These are phyloP conservation scores for Malus sylvestris DNA, from an alignment of 306 rosid species.

Conservation along the genomic window DNA sequence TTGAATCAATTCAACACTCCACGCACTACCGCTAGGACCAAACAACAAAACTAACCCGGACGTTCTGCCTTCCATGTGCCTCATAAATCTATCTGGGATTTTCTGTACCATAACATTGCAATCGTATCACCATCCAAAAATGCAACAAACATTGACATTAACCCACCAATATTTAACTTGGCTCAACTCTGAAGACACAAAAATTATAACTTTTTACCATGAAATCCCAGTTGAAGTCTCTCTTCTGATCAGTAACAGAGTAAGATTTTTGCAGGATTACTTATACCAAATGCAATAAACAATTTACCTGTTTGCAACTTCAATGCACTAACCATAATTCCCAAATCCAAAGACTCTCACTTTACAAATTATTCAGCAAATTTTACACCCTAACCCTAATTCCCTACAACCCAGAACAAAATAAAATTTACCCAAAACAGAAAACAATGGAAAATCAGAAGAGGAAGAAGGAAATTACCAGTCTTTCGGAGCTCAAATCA, in stretches of 20 bases:
- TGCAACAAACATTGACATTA: conserved; percentile 7
- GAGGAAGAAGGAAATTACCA: conserved; percentile 32
- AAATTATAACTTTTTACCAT: not conserved
- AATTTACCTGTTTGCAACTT: not conserved
- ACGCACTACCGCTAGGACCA: conserved; percentile 74
- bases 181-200: not conserved
- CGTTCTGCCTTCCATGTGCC: conserved; percentile 51
- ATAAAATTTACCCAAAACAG: not conserved
- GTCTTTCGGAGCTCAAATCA: conserved; percentile 41
- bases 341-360: not conserved
- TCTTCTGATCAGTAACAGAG: not conserved
- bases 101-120: conserved; percentile 45
- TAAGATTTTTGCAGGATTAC: not conserved
- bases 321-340: not conserved
- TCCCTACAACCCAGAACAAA: not conserved
- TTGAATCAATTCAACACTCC: conserved; percentile 54
- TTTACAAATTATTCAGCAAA: not conserved
- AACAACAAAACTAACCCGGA: conserved; percentile 47
- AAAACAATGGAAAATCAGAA: not conserved
- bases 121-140: conserved; percentile 14
- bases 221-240: not conserved
- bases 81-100: conserved; percentile 53
- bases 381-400: conserved; percentile 8
- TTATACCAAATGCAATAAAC: not conserved
- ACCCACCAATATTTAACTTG: not conserved